Percentiles rank a stretch among this genome's conserved stretches.
phyloP scores from a whole-genome alignment of 164 flowering plant species.

The Vitis rotundifolia region DNA sequence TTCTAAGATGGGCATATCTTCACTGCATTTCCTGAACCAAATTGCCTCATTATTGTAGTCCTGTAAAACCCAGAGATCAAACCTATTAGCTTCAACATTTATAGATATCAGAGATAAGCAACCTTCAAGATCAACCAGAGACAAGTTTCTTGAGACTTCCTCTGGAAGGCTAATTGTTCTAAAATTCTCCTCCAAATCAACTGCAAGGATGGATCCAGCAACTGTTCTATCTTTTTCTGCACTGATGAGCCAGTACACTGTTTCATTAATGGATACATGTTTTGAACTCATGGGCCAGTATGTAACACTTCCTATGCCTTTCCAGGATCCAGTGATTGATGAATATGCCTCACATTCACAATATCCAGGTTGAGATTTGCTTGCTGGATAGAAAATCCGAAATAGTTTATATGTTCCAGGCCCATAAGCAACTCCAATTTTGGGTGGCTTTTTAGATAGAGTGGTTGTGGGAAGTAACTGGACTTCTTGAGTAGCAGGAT shows the following conservation, averaged over 20 bases:
- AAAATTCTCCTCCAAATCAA: too few species aligned
- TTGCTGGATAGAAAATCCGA: constrained; percentile 10
- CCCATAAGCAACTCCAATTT: constrained; percentile 22
- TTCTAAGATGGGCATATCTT: too few species aligned
- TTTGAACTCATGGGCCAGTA: neutral
- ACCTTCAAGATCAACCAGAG: too few species aligned
- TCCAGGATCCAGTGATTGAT: constrained; percentile 7
- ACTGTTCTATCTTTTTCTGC: neutral
- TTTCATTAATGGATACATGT: constrained; percentile 6
- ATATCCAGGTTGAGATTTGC: neutral
- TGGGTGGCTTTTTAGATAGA: too few species aligned
- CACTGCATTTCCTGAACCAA: too few species aligned
- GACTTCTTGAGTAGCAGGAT: constrained; percentile 16
- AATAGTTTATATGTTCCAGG: constrained; percentile 19
- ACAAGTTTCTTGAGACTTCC: too few species aligned
- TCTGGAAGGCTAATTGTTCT: too few species aligned
- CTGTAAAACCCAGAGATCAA: too few species aligned
- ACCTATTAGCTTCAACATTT: too few species aligned
- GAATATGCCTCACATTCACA: constrained; percentile 5
- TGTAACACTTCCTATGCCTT: constrained; percentile 1
- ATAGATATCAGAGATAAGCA: too few species aligned
- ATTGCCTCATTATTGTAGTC: too few species aligned
- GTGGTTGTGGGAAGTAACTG: constrained; percentile 8
- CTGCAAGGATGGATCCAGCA: neutral
- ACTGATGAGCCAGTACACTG: constrained; percentile 7